Evolutionary conservation across 305 asterid species (phyloP), one percentile per base, ranked within the genome.

Genomic region (Coffea humblotiana): DNA sequence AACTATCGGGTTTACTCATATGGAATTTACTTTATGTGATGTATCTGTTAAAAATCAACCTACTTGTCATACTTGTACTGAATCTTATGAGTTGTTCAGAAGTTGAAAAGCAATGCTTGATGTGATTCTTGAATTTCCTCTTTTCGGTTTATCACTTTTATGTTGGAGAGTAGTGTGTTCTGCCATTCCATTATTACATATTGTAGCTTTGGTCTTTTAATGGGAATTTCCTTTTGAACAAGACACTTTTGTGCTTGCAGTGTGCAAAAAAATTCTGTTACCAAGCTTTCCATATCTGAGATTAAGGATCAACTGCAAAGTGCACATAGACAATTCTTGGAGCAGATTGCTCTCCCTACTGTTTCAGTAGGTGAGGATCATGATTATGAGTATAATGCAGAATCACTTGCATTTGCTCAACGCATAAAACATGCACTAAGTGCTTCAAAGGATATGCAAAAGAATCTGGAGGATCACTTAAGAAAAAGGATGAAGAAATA

Each of bases 211-310:
- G 56, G 54, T 51, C 9, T 23, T 25, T 54, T 43, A 32, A 13
- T 52, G 37, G 13, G 37, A 67, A 40, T 72, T 54, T 27, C 23
- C 61, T 72, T 73, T 32, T n/a, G 32, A 48, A 21, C 4, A 52
- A 63, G 52, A 18, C 12, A 25, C 7, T 77, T 47, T 4, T 63
- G 40, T 81, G 81, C 79, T 84, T 74, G 80, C 97, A 94, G 98
- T 77, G 72, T 84, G 75, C 81, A 88, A 75, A 87, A 81, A 82
- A 73, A 78, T 77, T 84, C 89, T 66, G 79, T 84, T 77, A 91
- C 97, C 83, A 90, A 91, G 90, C 97, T 94, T 87, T 88, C 98
- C 71, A 96, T 90, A 86, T 88, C 77, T 82, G 94, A 91, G 89
- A 88, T 94, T 83, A 89, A 86, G 90, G 91, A 90, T 84, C 96